phyloP scores from a whole-genome alignment of 176 grass and related monocot species.

The Pontederia paniculata region DNA sequence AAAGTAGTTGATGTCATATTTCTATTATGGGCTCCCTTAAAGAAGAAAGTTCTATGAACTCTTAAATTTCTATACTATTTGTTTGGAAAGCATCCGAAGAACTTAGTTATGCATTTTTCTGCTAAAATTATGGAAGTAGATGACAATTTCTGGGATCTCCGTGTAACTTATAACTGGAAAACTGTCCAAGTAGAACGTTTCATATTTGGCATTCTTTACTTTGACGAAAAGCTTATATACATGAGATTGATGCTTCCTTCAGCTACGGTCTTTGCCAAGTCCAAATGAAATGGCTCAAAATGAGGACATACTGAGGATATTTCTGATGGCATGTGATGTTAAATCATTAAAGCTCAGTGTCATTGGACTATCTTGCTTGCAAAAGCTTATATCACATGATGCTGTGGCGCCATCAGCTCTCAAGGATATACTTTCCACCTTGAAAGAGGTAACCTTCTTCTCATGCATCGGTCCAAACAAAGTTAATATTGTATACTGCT shows the following conservation, averaged over 20 bases:
- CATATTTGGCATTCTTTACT: too few relatives aligned
- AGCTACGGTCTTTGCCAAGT: conserved; percentile 79
- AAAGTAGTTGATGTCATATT: too few relatives aligned
- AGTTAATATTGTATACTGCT: neutral
- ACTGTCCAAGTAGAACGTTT: too few relatives aligned
- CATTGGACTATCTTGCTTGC: conserved; percentile 90
- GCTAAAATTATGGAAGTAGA: too few relatives aligned
- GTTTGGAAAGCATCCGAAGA: too few relatives aligned
- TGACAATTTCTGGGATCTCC: too few relatives aligned
- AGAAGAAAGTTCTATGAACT: too few relatives aligned
- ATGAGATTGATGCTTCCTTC: conserved; percentile 9
- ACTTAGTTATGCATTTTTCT: too few relatives aligned
- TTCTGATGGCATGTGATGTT: conserved; percentile 91
- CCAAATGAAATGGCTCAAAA: conserved; percentile 88
- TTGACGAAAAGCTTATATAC: neutral
- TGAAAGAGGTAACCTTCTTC: conserved; percentile 70
- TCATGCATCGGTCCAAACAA: conserved; percentile 13
- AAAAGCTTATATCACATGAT: conserved; percentile 93
- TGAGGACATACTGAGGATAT: conserved; percentile 76
- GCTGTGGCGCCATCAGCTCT: conserved; percentile 75
- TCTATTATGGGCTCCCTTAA: too few relatives aligned
- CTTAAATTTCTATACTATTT: too few relatives aligned
- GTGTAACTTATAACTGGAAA: too few relatives aligned
- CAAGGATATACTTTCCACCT: conserved; percentile 73
- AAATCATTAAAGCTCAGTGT: conserved; percentile 90